phyloP scores from a whole-genome alignment of 148 eudicot species.

The Dysphania ambrosioides region DNA sequence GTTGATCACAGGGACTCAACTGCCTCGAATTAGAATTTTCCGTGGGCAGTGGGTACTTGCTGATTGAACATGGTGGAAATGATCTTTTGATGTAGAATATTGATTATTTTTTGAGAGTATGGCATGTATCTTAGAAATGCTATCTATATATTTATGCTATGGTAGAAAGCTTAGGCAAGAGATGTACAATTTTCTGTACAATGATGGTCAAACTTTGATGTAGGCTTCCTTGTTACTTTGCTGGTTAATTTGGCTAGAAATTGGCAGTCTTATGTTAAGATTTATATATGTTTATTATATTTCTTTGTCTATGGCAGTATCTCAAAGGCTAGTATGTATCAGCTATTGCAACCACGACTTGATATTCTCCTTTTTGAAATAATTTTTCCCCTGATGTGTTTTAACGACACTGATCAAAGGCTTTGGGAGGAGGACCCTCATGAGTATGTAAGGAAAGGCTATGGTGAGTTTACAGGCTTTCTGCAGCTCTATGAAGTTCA shows the following conservation, averaged over 20 bases:
- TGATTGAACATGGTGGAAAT: too few species aligned
- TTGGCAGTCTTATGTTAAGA: background rate
- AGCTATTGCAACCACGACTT: slow-evolving; percentile 75
- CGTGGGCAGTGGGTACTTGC: background rate
- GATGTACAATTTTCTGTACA: too few species aligned
- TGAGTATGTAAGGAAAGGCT: slow-evolving; percentile 98
- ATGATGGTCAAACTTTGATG: background rate
- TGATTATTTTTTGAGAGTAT: background rate
- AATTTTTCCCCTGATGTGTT: slow-evolving; percentile 95
- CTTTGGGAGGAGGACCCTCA: slow-evolving; percentile 99
- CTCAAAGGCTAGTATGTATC: slow-evolving; percentile 84
- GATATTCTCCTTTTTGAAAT: slow-evolving; percentile 92
- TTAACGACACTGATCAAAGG: slow-evolving; percentile 82
- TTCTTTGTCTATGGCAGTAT: slow-evolving; percentile 61
- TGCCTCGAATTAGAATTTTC: background rate
- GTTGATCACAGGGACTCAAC: background rate
- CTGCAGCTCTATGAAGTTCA: background rate
- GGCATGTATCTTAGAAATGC: background rate
- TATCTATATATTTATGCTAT: background rate
- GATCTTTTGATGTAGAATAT: background rate
- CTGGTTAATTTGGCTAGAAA: background rate
- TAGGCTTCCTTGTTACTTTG: background rate
- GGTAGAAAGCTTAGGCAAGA: background rate
- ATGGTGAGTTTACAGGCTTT: slow-evolving; percentile 55
- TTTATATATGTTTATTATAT: background rate